Conservation (phyloP, 2,329 filamentous ascomycete genomes). For the Aspergillus hortae region DNA sequence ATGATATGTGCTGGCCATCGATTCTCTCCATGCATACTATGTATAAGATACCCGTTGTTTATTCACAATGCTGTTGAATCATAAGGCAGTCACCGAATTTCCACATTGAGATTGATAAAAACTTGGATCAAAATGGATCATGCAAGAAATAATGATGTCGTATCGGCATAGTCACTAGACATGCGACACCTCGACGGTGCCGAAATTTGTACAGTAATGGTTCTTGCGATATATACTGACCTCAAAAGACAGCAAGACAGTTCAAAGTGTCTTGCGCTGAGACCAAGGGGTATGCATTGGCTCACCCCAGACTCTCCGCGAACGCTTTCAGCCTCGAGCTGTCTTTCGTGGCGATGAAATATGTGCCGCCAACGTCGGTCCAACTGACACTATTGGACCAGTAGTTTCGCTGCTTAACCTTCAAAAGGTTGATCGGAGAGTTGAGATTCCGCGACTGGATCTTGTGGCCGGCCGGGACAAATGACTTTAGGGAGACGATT, state of each 20-base stretch:
- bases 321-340: slow-evolving; percentile 51
- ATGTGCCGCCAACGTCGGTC: slow-evolving; percentile 78
- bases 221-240: slow-evolving; percentile 1
- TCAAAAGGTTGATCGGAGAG: slow-evolving; percentile 75
- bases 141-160: not conserved
- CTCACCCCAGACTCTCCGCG: slow-evolving; percentile 34
- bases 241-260: not conserved
- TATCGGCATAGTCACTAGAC: not conserved
- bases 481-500: slow-evolving; percentile 88
- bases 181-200: not conserved
- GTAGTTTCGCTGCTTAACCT: slow-evolving; percentile 70
- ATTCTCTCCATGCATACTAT: slow-evolving; percentile 6
- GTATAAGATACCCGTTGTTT: slow-evolving; percentile 7
- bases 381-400: slow-evolving; percentile 76
- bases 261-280: not conserved
- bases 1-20: not conserved
- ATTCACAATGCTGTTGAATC: slow-evolving; percentile 7
- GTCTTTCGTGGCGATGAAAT: slow-evolving; percentile 84
- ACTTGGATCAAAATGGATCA: slow-evolving; percentile 4
- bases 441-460: slow-evolving; percentile 71
- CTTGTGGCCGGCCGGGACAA: slow-evolving; percentile 76
- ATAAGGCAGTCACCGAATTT: not conserved
- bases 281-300: not conserved
- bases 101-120: not conserved
- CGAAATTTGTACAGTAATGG: slow-evolving; percentile 4